Conservation (phyloP, 2,329 filamentous ascomycete species). For the Endoconidiophora polonica region DNA sequence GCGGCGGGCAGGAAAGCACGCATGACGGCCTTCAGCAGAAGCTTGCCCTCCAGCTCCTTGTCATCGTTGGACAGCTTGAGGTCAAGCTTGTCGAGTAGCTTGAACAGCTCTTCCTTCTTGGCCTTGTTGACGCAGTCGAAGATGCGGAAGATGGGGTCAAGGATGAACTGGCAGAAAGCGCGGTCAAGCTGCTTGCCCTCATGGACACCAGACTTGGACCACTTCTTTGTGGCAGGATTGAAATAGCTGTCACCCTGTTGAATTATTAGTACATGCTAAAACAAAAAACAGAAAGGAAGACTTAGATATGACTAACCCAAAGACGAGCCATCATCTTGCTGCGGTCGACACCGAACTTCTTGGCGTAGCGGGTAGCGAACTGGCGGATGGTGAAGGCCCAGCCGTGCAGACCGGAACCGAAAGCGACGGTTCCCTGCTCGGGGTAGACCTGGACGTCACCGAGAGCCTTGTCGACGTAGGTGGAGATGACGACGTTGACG, state of each 20-base stretch:
- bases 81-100: slow-evolving; percentile 77
- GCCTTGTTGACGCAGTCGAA: slow-evolving; percentile 95
- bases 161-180: slow-evolving; percentile 99
- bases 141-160: slow-evolving; percentile 99
- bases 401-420: slow-evolving; percentile 98
- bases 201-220: slow-evolving; percentile 71
- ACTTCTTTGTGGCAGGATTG: slow-evolving; percentile 99
- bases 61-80: slow-evolving; percentile 82
- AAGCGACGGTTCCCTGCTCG: slow-evolving; percentile 92
- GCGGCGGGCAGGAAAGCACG: slow-evolving; percentile 96
- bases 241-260: slow-evolving; percentile 89
- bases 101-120: slow-evolving; percentile 82
- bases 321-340: slow-evolving; percentile 99
- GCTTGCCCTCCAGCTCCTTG: slow-evolving; percentile 90
- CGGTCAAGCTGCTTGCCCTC: slow-evolving; percentile 87
- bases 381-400: slow-evolving; percentile 99
- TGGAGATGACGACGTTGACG: slow-evolving; percentile 99
- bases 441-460: slow-evolving; percentile 99
- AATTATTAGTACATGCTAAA: slow-evolving; percentile 16
- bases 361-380: slow-evolving; percentile 89
- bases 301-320: slow-evolving; percentile 46
- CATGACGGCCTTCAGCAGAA: slow-evolving; percentile 96
- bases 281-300: not conserved
- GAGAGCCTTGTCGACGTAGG: slow-evolving; percentile 91
- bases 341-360: slow-evolving; percentile 99